phyloP scores from a whole-genome alignment of 164 flowering plant genomes.

The Piper betle region DNA sequence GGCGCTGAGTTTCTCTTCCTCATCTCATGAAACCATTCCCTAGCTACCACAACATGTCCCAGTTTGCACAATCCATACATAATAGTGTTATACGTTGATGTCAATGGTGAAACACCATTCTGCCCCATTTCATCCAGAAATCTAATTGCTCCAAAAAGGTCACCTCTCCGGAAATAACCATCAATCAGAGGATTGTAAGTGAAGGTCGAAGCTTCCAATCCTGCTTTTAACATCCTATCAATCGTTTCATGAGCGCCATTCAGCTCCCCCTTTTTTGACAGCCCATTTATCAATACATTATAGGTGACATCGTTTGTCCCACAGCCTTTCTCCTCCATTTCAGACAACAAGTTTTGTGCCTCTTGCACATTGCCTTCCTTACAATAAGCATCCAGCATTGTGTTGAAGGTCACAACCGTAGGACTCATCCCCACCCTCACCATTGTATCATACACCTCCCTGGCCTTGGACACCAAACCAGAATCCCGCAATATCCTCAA shows the following conservation, averaged over 20 bases:
- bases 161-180: conserved; percentile 40
- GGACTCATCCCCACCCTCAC: conserved; percentile 34
- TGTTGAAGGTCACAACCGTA: conserved; percentile 47
- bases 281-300: conserved; percentile 50
- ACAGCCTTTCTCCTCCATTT: conserved; percentile 46
- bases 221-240: conserved; percentile 32
- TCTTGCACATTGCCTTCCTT: conserved; percentile 38
- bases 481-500: conserved; percentile 42
- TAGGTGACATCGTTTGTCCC: conserved; percentile 45
- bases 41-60: conserved; percentile 43
- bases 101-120: conserved; percentile 34
- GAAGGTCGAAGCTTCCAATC: conserved; percentile 32
- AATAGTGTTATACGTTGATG: conserved; percentile 38
- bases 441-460: conserved; percentile 41
- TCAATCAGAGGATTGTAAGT: conserved; percentile 52
- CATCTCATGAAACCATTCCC: conserved; percentile 30
- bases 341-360: conserved; percentile 25
- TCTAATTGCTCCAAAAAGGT: conserved; percentile 31
- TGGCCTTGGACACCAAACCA: conserved; percentile 18
- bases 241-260: conserved; percentile 36
- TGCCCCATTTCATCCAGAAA: conserved; percentile 35
- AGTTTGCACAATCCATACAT: conserved; percentile 39
- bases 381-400: conserved; percentile 42
- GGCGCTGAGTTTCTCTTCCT: conserved; percentile 27
- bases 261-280: conserved; percentile 38